Conservation (phyloP, 495 filamentous ascomycete genomes). For the Haplographium delicatum region DNA sequence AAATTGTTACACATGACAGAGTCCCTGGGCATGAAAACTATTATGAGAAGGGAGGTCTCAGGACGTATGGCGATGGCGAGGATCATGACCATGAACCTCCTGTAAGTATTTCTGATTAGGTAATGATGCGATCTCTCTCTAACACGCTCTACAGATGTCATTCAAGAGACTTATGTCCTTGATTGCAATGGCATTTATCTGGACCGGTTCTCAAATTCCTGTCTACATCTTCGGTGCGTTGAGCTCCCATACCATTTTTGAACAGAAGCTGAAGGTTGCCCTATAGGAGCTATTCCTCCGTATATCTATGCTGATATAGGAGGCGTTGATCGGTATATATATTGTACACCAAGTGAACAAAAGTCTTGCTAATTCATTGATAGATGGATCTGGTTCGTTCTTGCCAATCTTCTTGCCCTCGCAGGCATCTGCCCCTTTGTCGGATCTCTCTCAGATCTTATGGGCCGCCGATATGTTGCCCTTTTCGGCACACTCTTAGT, state of each 20-base stretch:
- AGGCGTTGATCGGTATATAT: constrained; percentile 40
- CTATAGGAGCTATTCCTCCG: constrained; percentile 51
- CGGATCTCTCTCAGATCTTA: constrained; percentile 63
- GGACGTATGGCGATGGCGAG: constrained; percentile 44
- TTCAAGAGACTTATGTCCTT: constrained; percentile 54
- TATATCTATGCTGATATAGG: constrained; percentile 64
- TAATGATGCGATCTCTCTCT: no score
- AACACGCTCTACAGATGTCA: constrained; percentile 37
- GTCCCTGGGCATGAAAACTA: constrained; percentile 38
- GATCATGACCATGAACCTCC: constrained; percentile 48
- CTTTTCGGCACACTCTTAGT: constrained; percentile 53
- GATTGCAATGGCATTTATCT: constrained; percentile 59
- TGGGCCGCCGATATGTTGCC: constrained; percentile 65
- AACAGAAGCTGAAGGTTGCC: no score
- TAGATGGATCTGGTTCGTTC: constrained; percentile 69
- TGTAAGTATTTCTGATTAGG: constrained; percentile 4
- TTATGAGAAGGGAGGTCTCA: constrained; percentile 46
- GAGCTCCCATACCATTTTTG: not conserved
- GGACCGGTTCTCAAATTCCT: constrained; percentile 62
- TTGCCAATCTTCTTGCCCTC: constrained; percentile 62
- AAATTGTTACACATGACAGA: constrained; percentile 14
- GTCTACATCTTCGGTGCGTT: constrained; percentile 53
- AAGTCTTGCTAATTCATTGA: not conserved
- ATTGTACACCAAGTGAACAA: not conserved
- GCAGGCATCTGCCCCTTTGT: constrained; percentile 70